Evolutionary conservation across 2,329 filamentous ascomycete genomes (phyloP), one percentile per base, ranked within the genome.

Genomic region (Colletotrichum falcatum): DNA sequence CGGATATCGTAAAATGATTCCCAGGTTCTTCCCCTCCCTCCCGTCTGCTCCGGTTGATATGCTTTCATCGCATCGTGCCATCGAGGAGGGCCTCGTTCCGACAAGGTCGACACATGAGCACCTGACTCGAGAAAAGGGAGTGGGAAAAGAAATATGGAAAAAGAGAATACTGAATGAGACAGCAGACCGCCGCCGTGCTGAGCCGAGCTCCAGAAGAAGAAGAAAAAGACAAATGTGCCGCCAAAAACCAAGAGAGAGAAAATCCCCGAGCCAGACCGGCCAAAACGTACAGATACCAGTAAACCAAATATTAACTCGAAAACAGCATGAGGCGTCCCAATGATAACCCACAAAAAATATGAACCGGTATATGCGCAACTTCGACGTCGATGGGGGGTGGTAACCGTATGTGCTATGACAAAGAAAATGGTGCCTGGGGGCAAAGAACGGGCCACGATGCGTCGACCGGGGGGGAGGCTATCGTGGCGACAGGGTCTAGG

Each of bases 41-140:
- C 51, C 35, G 49, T 55, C 20, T 11, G 67, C 49, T 59, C 58
- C 58, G 62, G 48, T 53, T 67, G 67, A 53, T 64, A 72, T 72
- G 65, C 66, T 72, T 67, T 72, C 71, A 59, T 71, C 53, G 59
- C 60, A 53, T 72, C 71, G 33, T 65, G 42, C 68, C 68, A 64
- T 60, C 55, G 53, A 63, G 51, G 20, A 4, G 5, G 14, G n/a
- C n/a, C 42, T 37, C 3, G 8, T 20, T 44, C 42, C 53, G 44
- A 54, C 64, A 11, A 63, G 3, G 64, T 44, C 58, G 35, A 70
- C 18, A 39, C 44, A 26, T 37, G 12, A n/a, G 20, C 20, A 7
- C 20, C 30, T 54, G 18, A 9, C 46, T 44, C 35, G 54, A 37
- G 39, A 49, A 64, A 64, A 60, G 48, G 39, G 53, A 65, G n/a